Evolutionary conservation across 805 yeast species (phyloP).

Genomic region (Wickerhamiella azymoides): DNA sequence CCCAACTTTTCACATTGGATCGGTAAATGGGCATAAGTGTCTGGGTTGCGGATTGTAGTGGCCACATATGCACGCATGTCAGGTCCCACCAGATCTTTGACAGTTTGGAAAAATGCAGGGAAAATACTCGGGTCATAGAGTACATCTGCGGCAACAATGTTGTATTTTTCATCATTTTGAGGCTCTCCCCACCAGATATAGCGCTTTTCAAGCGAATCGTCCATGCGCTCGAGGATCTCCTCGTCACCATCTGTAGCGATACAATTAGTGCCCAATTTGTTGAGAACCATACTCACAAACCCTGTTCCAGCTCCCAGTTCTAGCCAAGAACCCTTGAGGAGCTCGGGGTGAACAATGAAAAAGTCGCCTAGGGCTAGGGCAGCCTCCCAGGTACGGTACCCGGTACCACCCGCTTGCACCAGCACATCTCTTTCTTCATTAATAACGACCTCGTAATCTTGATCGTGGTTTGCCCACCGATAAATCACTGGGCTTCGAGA

Average conservation of each 20-base stretch:
- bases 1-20: neutral
- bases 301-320: constrained; percentile 93
- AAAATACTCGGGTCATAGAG: constrained; percentile 61
- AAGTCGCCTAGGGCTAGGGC: constrained; percentile 51
- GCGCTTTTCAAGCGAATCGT: constrained; percentile 36
- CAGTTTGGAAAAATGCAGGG: constrained; percentile 38
- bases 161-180: constrained; percentile 23
- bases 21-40: constrained; percentile 27
- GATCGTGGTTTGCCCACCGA: constrained; percentile 1
- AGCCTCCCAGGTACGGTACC: constrained; percentile 90
- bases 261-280: constrained; percentile 21
- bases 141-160: constrained; percentile 73
- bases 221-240: constrained; percentile 35
- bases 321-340: constrained; percentile 27
- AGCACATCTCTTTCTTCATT: constrained; percentile 20
- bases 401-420: constrained; percentile 56
- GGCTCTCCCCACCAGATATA: constrained; percentile 8
- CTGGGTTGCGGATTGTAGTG: constrained; percentile 59
- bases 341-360: constrained; percentile 21
- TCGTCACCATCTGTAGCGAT: constrained; percentile 58
- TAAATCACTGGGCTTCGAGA: neutral
- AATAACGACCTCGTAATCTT: constrained; percentile 9
- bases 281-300: constrained; percentile 40
- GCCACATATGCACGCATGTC: constrained; percentile 34
- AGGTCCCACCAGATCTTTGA: constrained; percentile 22